Conservation (phyloP, 176 grass and related monocot genomes). For the Pontederia crassipes region DNA sequence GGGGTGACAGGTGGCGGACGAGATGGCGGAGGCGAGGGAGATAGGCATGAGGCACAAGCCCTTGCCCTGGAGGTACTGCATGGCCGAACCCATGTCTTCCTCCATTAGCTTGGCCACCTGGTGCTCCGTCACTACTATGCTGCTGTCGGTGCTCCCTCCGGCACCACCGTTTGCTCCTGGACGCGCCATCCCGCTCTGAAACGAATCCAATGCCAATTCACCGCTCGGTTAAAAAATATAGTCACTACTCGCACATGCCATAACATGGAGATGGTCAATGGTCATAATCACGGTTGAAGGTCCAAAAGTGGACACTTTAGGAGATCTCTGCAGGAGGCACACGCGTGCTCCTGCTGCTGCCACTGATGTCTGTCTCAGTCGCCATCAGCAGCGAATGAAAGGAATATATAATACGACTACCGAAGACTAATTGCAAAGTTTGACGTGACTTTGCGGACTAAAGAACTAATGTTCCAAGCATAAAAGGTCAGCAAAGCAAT, state of each 20-base stretch:
- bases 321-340: neutral
- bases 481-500: too few relatives aligned
- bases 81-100: conserved; percentile 10
- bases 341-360: too few relatives aligned
- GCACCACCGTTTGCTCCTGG: neutral
- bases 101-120: conserved; percentile 12
- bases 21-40: conserved; percentile 14
- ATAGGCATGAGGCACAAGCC: conserved; percentile 16
- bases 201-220: neutral
- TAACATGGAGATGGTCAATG: too few relatives aligned
- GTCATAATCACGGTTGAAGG: too few relatives aligned
- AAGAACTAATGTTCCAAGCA: too few relatives aligned
- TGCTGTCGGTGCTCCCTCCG: neutral
- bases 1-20: conserved; percentile 5
- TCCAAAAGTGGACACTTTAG: neutral
- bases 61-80: conserved; percentile 20
- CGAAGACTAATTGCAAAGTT: too few relatives aligned
- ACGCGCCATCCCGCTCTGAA: neutral
- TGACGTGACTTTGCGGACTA: too few relatives aligned
- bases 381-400: too few relatives aligned
- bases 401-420: too few relatives aligned
- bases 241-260: too few relatives aligned
- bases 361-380: too few relatives aligned
- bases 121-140: neutral
- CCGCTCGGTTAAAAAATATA: too few relatives aligned